Evolutionary conservation across 2,329 filamentous ascomycete species (phyloP).

Genomic region (Verticillium alfalfae): DNA sequence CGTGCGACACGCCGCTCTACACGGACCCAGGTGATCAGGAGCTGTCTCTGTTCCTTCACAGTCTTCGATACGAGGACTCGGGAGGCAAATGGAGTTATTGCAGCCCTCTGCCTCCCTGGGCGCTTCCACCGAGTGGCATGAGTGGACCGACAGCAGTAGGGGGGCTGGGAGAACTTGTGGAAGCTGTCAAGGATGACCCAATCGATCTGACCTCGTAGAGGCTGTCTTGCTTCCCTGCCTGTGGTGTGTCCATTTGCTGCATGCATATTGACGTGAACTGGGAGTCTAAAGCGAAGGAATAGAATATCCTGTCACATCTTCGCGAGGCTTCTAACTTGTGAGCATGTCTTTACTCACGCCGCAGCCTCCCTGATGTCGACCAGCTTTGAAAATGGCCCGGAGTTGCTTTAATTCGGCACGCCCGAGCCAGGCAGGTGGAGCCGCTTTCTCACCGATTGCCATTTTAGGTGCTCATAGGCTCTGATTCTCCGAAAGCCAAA

Average conservation of each 20-base stretch:
- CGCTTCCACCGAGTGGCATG: slow-evolving; percentile 68
- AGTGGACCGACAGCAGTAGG: slow-evolving; percentile 67
- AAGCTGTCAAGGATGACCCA: slow-evolving; percentile 43
- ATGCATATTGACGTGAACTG: too few relatives aligned
- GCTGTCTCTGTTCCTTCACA: slow-evolving; percentile 89
- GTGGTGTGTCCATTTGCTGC: too few relatives aligned
- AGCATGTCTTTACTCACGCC: background rate
- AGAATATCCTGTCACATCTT: too few relatives aligned
- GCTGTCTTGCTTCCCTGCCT: background rate
- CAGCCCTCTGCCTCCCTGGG: slow-evolving; percentile 81
- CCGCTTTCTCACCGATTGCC: too few relatives aligned
- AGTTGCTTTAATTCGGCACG: too few relatives aligned
- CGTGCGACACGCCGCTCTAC: slow-evolving; percentile 85
- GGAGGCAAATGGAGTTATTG: slow-evolving; percentile 82
- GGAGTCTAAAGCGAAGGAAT: too few relatives aligned
- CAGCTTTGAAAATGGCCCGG: too few relatives aligned
- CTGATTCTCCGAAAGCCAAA: too few relatives aligned
- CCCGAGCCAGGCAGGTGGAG: too few relatives aligned
- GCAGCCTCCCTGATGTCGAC: too few relatives aligned
- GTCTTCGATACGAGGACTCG: slow-evolving; percentile 79
- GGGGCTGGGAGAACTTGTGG: slow-evolving; percentile 52
- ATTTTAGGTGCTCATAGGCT: too few relatives aligned
- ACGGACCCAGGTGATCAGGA: slow-evolving; percentile 89
- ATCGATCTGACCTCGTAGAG: slow-evolving; percentile 26
- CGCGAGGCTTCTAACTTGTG: too few relatives aligned